These are phyloP conservation scores for Schwanniomyces yamadae DNA, from an alignment of 805 yeast genomes.

Conservation along the genomic window DNA sequence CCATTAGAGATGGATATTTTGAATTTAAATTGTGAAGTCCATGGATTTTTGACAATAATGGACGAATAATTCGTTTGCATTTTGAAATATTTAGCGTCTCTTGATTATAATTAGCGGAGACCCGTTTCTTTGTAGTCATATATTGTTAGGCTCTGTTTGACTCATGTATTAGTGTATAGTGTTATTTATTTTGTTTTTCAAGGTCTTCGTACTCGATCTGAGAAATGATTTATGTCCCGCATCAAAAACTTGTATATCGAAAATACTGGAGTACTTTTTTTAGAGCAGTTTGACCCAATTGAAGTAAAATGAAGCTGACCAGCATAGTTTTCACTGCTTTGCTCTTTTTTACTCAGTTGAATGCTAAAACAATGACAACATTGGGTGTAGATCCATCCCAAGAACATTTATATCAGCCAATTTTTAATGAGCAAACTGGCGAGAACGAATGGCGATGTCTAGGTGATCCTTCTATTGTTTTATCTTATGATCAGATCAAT, in stretches of 20 bases:
- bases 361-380: too few relatives aligned
- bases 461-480: conserved; percentile 57
- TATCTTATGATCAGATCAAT: conserved; percentile 65
- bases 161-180: too few relatives aligned
- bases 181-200: too few relatives aligned
- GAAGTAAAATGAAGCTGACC: too few relatives aligned
- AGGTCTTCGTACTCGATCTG: too few relatives aligned
- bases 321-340: too few relatives aligned
- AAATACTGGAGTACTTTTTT: too few relatives aligned
- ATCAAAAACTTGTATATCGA: too few relatives aligned
- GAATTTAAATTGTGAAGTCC: conserved; percentile 25
- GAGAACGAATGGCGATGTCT: conserved; percentile 62
- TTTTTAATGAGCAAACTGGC: conserved; percentile 39
- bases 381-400: conserved; percentile 43
- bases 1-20: conserved; percentile 25
- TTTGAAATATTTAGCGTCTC: conserved; percentile 17
- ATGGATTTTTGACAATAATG: conserved; percentile 37
- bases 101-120: conserved; percentile 1
- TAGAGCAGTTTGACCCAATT: too few relatives aligned
- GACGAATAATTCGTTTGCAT: conserved; percentile 36
- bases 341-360: too few relatives aligned
- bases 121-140: conserved; percentile 3
- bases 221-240: too few relatives aligned
- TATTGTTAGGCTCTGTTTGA: conserved; percentile 1
- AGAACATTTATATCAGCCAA: conserved; percentile 50